A percentile compares a stretch with the other conserved stretches of the same genome.
Evolutionary conservation across 495 filamentous ascomycete genomes (phyloP).

Genomic region (Talaromyces ruber): DNA sequence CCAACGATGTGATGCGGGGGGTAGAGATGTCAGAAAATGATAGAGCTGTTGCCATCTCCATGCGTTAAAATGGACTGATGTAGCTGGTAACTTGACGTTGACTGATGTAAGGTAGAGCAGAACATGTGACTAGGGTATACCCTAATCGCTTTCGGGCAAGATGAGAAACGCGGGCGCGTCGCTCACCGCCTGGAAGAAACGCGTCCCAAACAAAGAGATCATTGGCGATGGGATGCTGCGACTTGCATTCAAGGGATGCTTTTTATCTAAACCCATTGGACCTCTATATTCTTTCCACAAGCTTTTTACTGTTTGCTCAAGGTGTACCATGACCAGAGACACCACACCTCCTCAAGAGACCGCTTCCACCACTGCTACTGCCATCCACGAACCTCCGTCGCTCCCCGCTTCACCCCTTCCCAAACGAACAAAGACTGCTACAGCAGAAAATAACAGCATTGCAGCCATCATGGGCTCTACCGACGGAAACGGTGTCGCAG

Average conservation of each 20-base stretch:
- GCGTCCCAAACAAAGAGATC: neutral
- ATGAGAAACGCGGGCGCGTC: constrained; percentile 4
- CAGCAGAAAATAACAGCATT: neutral
- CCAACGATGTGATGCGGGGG: neutral
- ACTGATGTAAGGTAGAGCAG: neutral
- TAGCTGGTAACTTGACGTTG: neutral
- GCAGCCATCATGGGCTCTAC: constrained; percentile 18
- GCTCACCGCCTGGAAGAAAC: constrained; percentile 1
- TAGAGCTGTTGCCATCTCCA: neutral
- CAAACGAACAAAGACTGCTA: constrained; percentile 51
- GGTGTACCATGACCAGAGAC: constrained; percentile 46
- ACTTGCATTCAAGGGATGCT: neutral
- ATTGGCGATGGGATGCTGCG: neutral
- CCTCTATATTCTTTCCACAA: neutral
- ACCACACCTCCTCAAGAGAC: constrained; percentile 28
- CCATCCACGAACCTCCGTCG: constrained; percentile 42
- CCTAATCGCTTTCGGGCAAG: neutral
- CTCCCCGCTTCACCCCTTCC: constrained; percentile 53
- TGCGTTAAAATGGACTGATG: neutral
- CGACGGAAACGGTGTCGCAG: constrained; percentile 19
- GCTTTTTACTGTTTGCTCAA: neutral
- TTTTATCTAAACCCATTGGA: neutral
- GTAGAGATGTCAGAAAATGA: neutral
- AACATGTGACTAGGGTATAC: neutral
- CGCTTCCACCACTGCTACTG: constrained; percentile 8